These are phyloP conservation scores for Tripterygium wilfordii DNA, from an alignment of 177 flowering plant species.

Conservation along the genomic window DNA sequence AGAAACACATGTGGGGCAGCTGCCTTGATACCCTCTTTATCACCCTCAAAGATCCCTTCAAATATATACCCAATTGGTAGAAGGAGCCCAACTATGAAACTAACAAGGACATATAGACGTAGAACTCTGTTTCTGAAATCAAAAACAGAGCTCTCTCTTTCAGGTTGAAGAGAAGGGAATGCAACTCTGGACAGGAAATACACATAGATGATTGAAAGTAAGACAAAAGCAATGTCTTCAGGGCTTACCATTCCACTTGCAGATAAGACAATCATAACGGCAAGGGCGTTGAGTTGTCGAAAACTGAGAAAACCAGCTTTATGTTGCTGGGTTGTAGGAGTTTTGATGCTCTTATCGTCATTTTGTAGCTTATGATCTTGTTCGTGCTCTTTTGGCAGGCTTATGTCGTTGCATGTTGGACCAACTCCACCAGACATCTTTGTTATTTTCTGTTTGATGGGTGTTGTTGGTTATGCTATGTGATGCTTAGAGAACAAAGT, in stretches of 20 bases:
- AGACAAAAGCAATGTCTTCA: conserved; percentile 32
- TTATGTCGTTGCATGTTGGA: conserved; percentile 38
- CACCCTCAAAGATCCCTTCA: conserved; percentile 59
- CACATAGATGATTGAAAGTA: conserved; percentile 38
- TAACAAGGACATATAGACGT: conserved; percentile 34
- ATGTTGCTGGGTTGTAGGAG: not conserved
- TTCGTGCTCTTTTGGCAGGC: conserved; percentile 36
- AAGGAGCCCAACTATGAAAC: conserved; percentile 51
- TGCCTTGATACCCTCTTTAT: conserved; percentile 58
- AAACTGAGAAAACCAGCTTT: conserved; percentile 26
- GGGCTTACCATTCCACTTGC: conserved; percentile 43
- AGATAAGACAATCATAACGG: conserved; percentile 30
- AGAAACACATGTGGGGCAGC: conserved; percentile 78
- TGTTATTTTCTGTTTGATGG: not conserved
- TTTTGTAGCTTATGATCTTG: conserved; percentile 3
- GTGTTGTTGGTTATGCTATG: too few relatives aligned
- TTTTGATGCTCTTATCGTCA: not conserved
- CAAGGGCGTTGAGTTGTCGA: conserved; percentile 52
- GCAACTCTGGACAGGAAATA: conserved; percentile 37
- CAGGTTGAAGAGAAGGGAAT: conserved; percentile 29
- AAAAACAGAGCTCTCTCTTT: conserved; percentile 33
- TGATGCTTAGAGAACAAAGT: too few relatives aligned
- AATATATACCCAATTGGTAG: conserved; percentile 69
- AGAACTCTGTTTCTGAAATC: conserved; percentile 28
- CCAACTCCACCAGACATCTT: conserved; percentile 81